Percentiles rank a stretch among this genome's conserved stretches.
These are phyloP conservation scores for Torulaspora microellipsoides DNA, from an alignment of 805 yeast genomes.

Conservation along the genomic window DNA sequence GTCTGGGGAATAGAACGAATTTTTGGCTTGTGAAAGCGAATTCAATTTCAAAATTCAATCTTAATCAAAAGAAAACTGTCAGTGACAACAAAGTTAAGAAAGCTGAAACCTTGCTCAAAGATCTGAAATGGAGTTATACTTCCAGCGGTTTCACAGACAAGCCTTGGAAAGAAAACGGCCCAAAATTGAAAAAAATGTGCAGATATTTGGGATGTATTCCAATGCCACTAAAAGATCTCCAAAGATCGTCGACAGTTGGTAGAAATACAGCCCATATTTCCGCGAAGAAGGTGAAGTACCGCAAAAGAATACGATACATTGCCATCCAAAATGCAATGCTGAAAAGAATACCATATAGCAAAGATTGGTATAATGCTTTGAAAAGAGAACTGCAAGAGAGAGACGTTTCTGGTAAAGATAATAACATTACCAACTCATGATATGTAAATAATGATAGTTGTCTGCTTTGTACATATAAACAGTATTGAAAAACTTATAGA, in stretches of 20 bases:
- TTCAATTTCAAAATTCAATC: conserved; percentile 27
- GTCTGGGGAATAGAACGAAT: conserved; percentile 14
- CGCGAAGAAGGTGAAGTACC: conserved; percentile 15
- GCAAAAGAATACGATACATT: conserved; percentile 18
- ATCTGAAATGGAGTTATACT: conserved; percentile 8
- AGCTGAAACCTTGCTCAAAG: conserved; percentile 4
- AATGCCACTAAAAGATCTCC: conserved; percentile 1
- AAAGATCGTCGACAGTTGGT: neutral
- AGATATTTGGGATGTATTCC: conserved; percentile 27
- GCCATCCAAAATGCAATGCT: conserved; percentile 30
- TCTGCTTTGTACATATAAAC: neutral
- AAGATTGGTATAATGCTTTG: conserved; percentile 31
- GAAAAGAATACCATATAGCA: conserved; percentile 31
- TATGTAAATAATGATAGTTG: neutral
- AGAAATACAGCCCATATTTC: neutral
- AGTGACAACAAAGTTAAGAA: conserved; percentile 4
- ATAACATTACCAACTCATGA: too few relatives aligned
- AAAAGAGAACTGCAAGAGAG: conserved; percentile 31
- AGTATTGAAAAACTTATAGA: too few relatives aligned
- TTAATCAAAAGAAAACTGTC: conserved; percentile 4
- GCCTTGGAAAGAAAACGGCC: conserved; percentile 9
- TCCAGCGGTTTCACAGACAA: conserved; percentile 8
- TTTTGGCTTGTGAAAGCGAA: conserved; percentile 26
- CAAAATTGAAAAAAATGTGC: conserved; percentile 12
- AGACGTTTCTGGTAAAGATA: neutral